Percentiles rank a stretch among this genome's conserved stretches.
These are phyloP conservation scores for Claviceps cyperi DNA, from an alignment of 2,329 filamentous ascomycete species.

Conservation along the genomic window DNA sequence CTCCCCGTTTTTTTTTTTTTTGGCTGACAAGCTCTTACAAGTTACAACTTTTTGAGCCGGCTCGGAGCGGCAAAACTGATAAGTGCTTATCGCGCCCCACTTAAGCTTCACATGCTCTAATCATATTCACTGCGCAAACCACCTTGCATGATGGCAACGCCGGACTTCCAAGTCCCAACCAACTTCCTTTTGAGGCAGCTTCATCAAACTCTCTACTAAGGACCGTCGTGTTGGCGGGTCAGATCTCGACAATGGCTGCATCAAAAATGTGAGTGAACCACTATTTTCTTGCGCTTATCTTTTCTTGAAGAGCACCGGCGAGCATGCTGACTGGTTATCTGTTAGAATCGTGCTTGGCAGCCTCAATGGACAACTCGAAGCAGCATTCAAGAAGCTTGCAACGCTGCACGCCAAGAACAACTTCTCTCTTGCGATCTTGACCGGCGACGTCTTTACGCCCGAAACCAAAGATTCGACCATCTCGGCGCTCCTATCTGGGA, in stretches of 20 bases:
- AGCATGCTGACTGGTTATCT: not conserved
- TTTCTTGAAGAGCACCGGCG: not conserved
- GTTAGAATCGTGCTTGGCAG: slow-evolving; percentile 66
- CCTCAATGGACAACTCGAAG: slow-evolving; percentile 62
- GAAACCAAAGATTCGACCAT: slow-evolving; percentile 44
- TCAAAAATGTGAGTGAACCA: slow-evolving; percentile 30
- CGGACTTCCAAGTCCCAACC: not conserved
- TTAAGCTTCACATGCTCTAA: slow-evolving; percentile 14
- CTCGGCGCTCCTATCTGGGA: slow-evolving; percentile 53
- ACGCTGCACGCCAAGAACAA: slow-evolving; percentile 73
- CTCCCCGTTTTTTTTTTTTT: slow-evolving; percentile 10
- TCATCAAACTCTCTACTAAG: not conserved
- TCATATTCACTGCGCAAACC: slow-evolving; percentile 18
- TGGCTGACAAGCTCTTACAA: slow-evolving; percentile 9
- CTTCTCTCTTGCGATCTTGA: slow-evolving; percentile 74
- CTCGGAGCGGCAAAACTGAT: slow-evolving; percentile 21
- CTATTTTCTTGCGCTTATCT: too few species aligned
- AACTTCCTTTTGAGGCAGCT: not conserved
- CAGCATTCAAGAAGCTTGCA: slow-evolving; percentile 66
- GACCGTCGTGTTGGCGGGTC: not conserved
- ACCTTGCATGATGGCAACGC: not conserved
- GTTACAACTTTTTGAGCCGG: slow-evolving; percentile 20
- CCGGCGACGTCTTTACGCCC: slow-evolving; percentile 66
- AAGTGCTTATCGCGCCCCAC: slow-evolving; percentile 11
- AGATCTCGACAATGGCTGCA: slow-evolving; percentile 23